phyloP scores from a whole-genome alignment of 768 basidiomycete genomes.

The Trichaptum fuscoviolaceum region DNA sequence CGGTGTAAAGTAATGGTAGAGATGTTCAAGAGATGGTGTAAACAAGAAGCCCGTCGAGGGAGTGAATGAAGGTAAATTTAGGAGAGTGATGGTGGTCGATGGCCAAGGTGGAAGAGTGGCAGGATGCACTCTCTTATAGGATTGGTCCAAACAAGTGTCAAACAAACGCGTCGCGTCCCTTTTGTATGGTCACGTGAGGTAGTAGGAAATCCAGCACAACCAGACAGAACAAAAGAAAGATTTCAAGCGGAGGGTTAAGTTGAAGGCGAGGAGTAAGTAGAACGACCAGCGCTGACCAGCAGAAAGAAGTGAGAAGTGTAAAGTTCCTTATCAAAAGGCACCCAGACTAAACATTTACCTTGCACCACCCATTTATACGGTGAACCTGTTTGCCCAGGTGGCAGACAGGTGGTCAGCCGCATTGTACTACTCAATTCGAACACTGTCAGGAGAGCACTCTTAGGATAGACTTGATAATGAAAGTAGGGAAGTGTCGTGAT shows the following conservation, averaged over 20 bases:
- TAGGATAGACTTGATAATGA: too few species aligned
- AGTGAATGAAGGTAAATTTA: slow-evolving; percentile 15
- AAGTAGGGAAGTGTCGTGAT: neutral
- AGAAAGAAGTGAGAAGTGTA: slow-evolving; percentile 20
- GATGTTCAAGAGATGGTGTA: slow-evolving; percentile 16
- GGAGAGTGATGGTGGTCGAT: slow-evolving; percentile 6
- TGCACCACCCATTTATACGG: neutral
- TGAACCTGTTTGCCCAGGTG: neutral
- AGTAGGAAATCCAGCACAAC: neutral
- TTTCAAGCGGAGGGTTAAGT: slow-evolving; percentile 16
- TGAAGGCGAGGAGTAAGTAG: slow-evolving; percentile 21
- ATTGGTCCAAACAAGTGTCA: neutral
- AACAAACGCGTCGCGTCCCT: neutral
- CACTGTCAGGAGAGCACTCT: too few species aligned
- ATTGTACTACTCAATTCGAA: neutral
- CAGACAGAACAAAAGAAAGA: neutral
- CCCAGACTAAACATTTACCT: neutral
- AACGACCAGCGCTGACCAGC: slow-evolving; percentile 33
- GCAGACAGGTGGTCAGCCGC: neutral
- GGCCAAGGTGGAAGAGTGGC: neutral
- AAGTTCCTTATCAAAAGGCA: slow-evolving; percentile 5
- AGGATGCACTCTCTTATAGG: slow-evolving; percentile 1
- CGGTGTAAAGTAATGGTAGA: slow-evolving; percentile 10
- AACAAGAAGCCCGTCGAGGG: slow-evolving; percentile 13
- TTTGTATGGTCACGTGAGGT: slow-evolving; percentile 1